Conservation (phyloP, 2,329 filamentous ascomycete genomes). For the Phialophora tarda region DNA sequence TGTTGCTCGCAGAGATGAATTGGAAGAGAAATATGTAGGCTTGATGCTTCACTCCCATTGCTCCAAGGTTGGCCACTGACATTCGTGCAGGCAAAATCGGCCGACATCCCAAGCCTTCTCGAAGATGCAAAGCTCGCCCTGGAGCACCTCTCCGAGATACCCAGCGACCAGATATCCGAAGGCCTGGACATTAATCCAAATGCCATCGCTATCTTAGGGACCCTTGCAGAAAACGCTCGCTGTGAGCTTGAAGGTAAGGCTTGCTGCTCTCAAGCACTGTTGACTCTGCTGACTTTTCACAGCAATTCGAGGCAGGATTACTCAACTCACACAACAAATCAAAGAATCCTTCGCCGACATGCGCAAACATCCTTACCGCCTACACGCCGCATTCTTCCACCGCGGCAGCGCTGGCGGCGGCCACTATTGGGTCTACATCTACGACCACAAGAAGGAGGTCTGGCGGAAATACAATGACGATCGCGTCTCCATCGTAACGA, state of each 20-base stretch:
- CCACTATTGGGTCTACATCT: constrained; percentile 97
- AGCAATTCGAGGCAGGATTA: constrained; percentile 28
- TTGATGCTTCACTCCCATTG: background rate
- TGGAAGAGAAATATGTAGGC: constrained; percentile 42
- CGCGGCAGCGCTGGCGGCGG: constrained; percentile 71
- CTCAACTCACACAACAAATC: constrained; percentile 48
- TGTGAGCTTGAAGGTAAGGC: constrained; percentile 32
- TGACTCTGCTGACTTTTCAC: background rate
- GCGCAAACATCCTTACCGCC: constrained; percentile 72
- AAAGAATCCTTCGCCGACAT: constrained; percentile 67
- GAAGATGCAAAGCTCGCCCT: constrained; percentile 36
- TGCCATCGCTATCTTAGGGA: constrained; percentile 30
- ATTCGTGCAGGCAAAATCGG: constrained; percentile 31
- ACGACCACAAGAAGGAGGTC: constrained; percentile 77
- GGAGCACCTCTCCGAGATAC: constrained; percentile 30
- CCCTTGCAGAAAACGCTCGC: constrained; percentile 31
- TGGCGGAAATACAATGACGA: constrained; percentile 97
- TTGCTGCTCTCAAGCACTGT: background rate
- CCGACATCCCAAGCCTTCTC: constrained; percentile 34
- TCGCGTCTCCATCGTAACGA: constrained; percentile 70
- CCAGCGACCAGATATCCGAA: constrained; percentile 26
- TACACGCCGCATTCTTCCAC: constrained; percentile 94
- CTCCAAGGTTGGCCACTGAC: constrained; percentile 1
- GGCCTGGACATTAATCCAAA: constrained; percentile 29
- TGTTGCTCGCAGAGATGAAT: constrained; percentile 53